Evolutionary conservation across 805 yeast genomes (phyloP), one percentile per base, ranked within the genome.

Genomic region (Hanseniaspora taiwanica): DNA sequence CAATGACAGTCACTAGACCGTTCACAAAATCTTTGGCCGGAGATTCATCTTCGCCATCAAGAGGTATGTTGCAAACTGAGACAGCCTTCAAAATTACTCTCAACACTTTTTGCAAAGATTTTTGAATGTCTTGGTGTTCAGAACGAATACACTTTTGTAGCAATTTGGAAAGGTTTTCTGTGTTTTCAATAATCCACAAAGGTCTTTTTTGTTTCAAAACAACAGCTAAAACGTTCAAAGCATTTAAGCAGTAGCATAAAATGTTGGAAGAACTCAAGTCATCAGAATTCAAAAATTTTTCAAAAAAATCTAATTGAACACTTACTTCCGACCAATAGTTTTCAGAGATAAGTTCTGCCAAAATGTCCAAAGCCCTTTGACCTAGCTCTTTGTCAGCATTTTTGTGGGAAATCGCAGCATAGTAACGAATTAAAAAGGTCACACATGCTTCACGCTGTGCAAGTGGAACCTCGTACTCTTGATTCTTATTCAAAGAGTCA

Each of bases 401-500:
- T 46, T 91, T 69, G 43, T 81, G 87, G 2, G 83, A 83, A 42
- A 85, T 78, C 32, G 86, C 76, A 57, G 97, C 87, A 10, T 87
- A 79, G 51, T 82, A 86, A 40, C 97, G 66, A 37, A 89, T 81
- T 51, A 91, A 65, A 56, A 83, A 87, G 0, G 95, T 85, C 17
- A 89, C 76, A 53, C 94, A 85, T 0, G 95, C 84, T 54, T 91
- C 97, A 32, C 93, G 66, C 52, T 83, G 85, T 18, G 79, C 74
- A 44, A 79, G 71, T 1, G 96, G 91, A 37, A 82, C 16, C 69
- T 65, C 8, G 25, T 34, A 37, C 17, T 49, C 47, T 34, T 49
- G 56, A 20, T 49, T 53, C n/a, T n/a, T n/a, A n/a, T n/a, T n/a
- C n/a, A n/a, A n/a, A n/a, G n/a, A n/a, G n/a, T n/a, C n/a, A n/a